Evolutionary conservation across 1,139 yeast genomes (phyloP), one percentile per base, ranked within the genome.

Genomic region (Diutina mesorugosa): DNA sequence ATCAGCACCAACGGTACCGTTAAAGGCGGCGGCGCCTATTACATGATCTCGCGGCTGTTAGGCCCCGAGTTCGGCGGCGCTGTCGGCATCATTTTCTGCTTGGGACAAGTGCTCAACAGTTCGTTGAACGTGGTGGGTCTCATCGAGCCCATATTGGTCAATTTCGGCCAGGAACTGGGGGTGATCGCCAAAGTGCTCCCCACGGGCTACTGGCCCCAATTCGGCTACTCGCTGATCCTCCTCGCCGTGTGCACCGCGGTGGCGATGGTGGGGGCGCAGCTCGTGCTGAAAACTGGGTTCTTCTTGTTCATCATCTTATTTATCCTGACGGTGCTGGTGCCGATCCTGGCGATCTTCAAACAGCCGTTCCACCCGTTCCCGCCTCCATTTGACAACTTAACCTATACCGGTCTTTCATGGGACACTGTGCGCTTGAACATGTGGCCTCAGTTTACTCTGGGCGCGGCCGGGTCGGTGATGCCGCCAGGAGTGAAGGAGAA

Each of bases 1-100:
- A 87, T 87, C 58, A 85, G 90, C 2, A 87, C 95, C 3, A 87
- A 87, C 66, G 95, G 95, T 32, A 85, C 89, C 0, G 93, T 87
- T 12, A 78, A 85, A 64, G 93, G 93, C 30, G 95, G 95, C 16
- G 95, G 95, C 38, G 91, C 93, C 0, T 87, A 87, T 65, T 86
- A 85, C 62, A 87, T 87, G 91, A 84, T 87, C 53, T 84, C 90
- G 16, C 71, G 95, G 64, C 83, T 90, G 48, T 70, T 87, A 60
- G 95, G 95, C 0, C 91, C 90, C 2, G 95, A 87, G 64, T 87
- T 87, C 67, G 95, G 95, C 45, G 93, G 93, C 3, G 85, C 93
- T 2, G 86, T 87, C 59, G 95, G 95, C 0, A 73, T 87, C 45
- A 86, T 87, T 32, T 86, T 87, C 66, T 87, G 83, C 64, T 74